Evolutionary conservation across 805 yeast species (phyloP), one percentile per base, ranked within the genome.

Genomic region (Lipomyces starkeyi): DNA sequence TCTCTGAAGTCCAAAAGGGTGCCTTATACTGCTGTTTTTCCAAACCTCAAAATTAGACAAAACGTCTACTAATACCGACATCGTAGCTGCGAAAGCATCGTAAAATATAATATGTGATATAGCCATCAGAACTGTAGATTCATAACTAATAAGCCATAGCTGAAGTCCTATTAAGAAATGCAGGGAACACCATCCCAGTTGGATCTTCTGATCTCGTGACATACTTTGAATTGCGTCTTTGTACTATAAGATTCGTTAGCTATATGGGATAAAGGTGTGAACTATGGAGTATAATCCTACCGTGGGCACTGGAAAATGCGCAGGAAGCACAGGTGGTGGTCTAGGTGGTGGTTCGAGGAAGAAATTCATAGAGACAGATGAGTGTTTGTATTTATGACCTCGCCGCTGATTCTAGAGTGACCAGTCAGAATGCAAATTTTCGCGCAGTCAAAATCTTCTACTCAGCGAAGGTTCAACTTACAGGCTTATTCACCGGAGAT

Each of bases 301-400:
- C 29, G 86, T 88, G 1, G 97, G 97, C 8, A 93, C 87, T 20
- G 93, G 91, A 71, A 88, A 84, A 73, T 84, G 84, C 47, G 84
- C 85, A 0, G 93, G 91, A 20, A 88, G 80, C 55, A 86, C 82
- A 47, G 82, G 79, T 0, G 93, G 90, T 3, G 90, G 88, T 49
- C 88, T 83, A 54, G 83, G 86, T 17, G 93, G 90, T 0, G 98
- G 97, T 75, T 94, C 98, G 78, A 91, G 97, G 77, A 95, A 94
- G 77, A 94, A 85, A 78, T 94, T 93, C 95, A 94, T 90, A 4
- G 97, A 92, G 5, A 94, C 97, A 8, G 97, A 93, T 2, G 98
- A 93, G 78, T 94, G 98, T 77, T 94, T 94, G 77, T 94, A 94
- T 73, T 94, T 85, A 78, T 94, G 99, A 6, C 99, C 99, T 73